Evolutionary conservation across 2,329 filamentous ascomycete genomes (phyloP).

Genomic region (Akanthomyces muscarius): DNA sequence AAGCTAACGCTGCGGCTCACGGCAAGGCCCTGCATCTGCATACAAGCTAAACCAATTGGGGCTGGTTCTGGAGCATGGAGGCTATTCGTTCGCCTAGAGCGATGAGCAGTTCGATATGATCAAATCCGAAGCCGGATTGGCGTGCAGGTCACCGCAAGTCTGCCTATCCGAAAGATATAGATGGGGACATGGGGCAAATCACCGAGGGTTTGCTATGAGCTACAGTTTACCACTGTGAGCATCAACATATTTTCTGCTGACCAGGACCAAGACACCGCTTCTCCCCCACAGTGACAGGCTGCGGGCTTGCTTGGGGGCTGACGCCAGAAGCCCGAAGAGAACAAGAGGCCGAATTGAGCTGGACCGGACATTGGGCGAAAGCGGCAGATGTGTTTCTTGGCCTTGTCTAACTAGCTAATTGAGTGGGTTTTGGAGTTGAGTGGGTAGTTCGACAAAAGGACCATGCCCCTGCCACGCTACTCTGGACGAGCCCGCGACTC

Average conservation of each 20-base stretch:
- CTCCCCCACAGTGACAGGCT: neutral
- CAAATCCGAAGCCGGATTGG: slow-evolving; percentile 12
- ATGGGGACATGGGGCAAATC: neutral
- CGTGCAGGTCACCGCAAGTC: slow-evolving; percentile 11
- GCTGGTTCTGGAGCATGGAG: neutral
- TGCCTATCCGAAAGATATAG: neutral
- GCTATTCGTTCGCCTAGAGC: slow-evolving; percentile 1
- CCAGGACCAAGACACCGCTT: neutral
- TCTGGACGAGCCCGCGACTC: slow-evolving; percentile 4
- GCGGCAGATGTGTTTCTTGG: slow-evolving; percentile 4
- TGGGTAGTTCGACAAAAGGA: slow-evolving; percentile 16
- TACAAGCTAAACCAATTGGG: slow-evolving; percentile 7
- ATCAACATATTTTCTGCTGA: neutral
- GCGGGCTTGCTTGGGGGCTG: slow-evolving; percentile 4
- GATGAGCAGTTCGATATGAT: slow-evolving; percentile 8
- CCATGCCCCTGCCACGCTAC: slow-evolving; percentile 16
- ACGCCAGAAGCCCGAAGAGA: neutral
- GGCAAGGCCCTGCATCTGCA: slow-evolving; percentile 10
- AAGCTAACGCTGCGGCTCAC: slow-evolving; percentile 14
- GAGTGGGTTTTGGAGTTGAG: slow-evolving; percentile 7
- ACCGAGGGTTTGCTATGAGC: neutral
- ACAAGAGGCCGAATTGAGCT: neutral
- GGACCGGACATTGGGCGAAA: slow-evolving; percentile 4
- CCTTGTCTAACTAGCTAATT: neutral
- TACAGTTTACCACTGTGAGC: neutral